Percentiles rank a stretch among this genome's conserved stretches.
Conservation (phyloP, 441 rosid species). For the Aquilaria agallochum region DNA sequence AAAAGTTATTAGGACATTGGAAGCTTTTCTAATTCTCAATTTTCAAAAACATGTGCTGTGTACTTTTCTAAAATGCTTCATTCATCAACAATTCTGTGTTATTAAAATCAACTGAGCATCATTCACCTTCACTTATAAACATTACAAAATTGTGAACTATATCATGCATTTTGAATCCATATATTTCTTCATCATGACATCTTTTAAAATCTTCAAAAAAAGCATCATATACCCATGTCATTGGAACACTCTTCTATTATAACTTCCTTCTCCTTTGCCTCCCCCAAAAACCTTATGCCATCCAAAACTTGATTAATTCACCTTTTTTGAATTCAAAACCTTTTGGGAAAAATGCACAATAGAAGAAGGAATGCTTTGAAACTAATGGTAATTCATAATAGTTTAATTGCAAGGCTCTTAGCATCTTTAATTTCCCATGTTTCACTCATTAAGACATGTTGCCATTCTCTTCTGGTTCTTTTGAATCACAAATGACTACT, state of each 20-base stretch:
- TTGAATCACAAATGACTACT: conserved; percentile 5
- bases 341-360: conserved; percentile 15
- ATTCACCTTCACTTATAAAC: neutral
- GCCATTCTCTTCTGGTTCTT: neutral
- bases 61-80: neutral
- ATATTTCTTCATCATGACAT: neutral
- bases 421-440: neutral
- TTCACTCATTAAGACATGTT: neutral
- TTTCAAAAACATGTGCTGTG: neutral
- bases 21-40: neutral
- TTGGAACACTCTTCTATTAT: conserved; percentile 5
- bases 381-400: conserved; percentile 1
- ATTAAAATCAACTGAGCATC: neutral
- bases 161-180: conserved; percentile 16
- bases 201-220: conserved; percentile 9
- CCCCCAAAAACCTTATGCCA: conserved; percentile 10
- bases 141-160: conserved; percentile 14
- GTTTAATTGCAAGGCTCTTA: conserved; percentile 3
- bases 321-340: neutral
- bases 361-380: conserved; percentile 9
- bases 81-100: no score
- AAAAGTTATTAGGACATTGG: neutral
- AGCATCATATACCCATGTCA: neutral
- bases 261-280: neutral
- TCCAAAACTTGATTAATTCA: conserved; percentile 10